A percentile compares a stretch with the other conserved stretches of the same genome.
phyloP scores from a whole-genome alignment of 2,329 filamentous ascomycete genomes.

The Trichoderma atrobrunneum region DNA sequence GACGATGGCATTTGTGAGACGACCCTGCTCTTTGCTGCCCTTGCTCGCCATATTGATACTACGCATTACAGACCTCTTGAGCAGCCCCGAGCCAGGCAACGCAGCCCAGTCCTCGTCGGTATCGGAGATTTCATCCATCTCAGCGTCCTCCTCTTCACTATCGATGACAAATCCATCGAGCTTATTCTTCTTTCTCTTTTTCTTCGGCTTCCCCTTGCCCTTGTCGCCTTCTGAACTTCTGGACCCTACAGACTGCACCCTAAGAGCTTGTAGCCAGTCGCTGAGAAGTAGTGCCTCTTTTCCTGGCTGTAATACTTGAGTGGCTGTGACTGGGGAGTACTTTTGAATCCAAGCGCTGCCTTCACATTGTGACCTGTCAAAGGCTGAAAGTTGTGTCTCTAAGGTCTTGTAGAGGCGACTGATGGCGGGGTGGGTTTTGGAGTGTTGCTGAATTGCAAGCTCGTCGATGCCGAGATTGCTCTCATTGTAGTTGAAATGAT shows the following conservation, averaged over 20 bases:
- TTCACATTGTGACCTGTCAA: slow-evolving; percentile 77
- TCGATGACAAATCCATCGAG: slow-evolving; percentile 78
- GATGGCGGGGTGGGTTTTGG: slow-evolving; percentile 56
- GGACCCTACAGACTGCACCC: slow-evolving; percentile 72
- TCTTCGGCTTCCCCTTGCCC: slow-evolving; percentile 43
- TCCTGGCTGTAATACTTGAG: slow-evolving; percentile 72
- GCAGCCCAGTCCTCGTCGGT: slow-evolving; percentile 50
- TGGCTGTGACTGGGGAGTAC: slow-evolving; percentile 69
- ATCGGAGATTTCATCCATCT: slow-evolving; percentile 67
- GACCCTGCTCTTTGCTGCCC: slow-evolving; percentile 43
- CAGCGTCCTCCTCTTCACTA: slow-evolving; percentile 70
- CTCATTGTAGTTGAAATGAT: slow-evolving; percentile 17
- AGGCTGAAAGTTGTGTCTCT: slow-evolving; percentile 65
- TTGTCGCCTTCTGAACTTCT: slow-evolving; percentile 41
- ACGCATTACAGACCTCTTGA: slow-evolving; percentile 55
- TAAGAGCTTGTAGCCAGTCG: slow-evolving; percentile 77
- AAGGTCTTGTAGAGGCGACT: slow-evolving; percentile 59
- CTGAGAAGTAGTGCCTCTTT: slow-evolving; percentile 68
- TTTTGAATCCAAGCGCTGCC: slow-evolving; percentile 74
- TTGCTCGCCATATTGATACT: slow-evolving; percentile 37
- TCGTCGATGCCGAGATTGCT: slow-evolving; percentile 37
- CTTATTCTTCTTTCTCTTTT: slow-evolving; percentile 69
- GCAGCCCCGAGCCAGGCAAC: slow-evolving; percentile 33
- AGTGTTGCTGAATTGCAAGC: slow-evolving; percentile 24
- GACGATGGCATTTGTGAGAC: slow-evolving; percentile 72